A percentile compares a stretch with the other conserved stretches of the same genome.
Conservation (phyloP, 2,329 filamentous ascomycete species). For the Neopestalotiopsis rosae region DNA sequence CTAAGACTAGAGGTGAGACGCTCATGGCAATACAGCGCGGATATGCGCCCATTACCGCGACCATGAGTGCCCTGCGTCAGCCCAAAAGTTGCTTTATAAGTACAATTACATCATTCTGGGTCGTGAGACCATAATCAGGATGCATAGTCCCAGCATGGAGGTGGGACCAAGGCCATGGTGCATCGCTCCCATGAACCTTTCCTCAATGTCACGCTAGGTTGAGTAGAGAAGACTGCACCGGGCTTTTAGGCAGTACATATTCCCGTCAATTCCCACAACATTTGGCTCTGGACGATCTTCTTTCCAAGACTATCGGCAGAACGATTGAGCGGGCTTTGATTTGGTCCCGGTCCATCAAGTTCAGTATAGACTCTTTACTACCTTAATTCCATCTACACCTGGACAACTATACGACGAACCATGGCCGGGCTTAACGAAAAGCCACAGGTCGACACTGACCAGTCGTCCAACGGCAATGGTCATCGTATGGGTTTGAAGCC, state of each 20-base stretch:
- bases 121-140: constrained; percentile 1
- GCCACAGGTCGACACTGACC: background rate
- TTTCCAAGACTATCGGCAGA: background rate
- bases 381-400: background rate
- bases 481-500: constrained; percentile 8
- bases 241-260: constrained; percentile 14
- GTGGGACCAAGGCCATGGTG: constrained; percentile 2
- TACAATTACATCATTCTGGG: constrained; percentile 15
- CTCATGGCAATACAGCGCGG: background rate
- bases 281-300: background rate
- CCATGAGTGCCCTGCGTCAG: background rate
- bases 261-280: background rate
- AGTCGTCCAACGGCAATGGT: background rate
- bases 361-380: background rate
- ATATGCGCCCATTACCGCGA: background rate
- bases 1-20: background rate
- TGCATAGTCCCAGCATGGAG: background rate
- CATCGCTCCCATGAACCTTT: background rate
- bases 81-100: background rate
- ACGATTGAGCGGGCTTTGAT: background rate
- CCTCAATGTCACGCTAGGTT: constrained; percentile 4
- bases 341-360: background rate
- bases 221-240: background rate
- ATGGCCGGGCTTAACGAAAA: constrained; percentile 9
- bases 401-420: background rate